Conservation (phyloP, 345 rosid genomes). For the Lepidium africanum region DNA sequence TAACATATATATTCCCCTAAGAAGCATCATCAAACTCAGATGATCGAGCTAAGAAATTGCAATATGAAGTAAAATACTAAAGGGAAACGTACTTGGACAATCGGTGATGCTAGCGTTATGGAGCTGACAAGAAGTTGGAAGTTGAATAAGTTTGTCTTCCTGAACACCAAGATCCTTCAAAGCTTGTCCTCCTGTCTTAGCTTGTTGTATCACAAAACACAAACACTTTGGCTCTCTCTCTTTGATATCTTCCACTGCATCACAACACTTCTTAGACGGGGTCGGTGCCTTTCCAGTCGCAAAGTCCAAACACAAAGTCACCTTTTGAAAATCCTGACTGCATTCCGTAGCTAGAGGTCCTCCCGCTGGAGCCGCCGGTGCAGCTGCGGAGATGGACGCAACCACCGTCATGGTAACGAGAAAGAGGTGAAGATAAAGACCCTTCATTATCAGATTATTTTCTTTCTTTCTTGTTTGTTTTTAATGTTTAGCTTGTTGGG, state of each 20-base stretch:
- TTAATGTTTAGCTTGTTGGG: not conserved
- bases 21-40: not conserved
- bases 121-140: slow-evolving; percentile 71
- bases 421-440: not conserved
- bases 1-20: too few relatives aligned
- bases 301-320: slow-evolving; percentile 50
- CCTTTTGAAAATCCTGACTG: slow-evolving; percentile 38
- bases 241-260: slow-evolving; percentile 40
- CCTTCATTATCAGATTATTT: slow-evolving; percentile 1
- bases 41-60: not conserved
- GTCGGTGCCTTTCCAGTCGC: slow-evolving; percentile 50
- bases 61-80: too few relatives aligned
- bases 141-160: slow-evolving; percentile 58
- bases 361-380: slow-evolving; percentile 8
- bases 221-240: slow-evolving; percentile 68
- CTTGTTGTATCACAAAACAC: slow-evolving; percentile 63
- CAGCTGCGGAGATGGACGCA: not conserved
- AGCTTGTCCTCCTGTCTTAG: slow-evolving; percentile 36
- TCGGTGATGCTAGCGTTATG: slow-evolving; percentile 51
- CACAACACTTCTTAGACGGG: slow-evolving; percentile 66
- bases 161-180: slow-evolving; percentile 64
- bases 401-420: slow-evolving; percentile 13
- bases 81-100: slow-evolving; percentile 55
- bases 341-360: slow-evolving; percentile 30
- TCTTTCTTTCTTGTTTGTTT: not conserved